phyloP scores from a whole-genome alignment of 78 protist species.

The Polysphondylium violaceum region DNA sequence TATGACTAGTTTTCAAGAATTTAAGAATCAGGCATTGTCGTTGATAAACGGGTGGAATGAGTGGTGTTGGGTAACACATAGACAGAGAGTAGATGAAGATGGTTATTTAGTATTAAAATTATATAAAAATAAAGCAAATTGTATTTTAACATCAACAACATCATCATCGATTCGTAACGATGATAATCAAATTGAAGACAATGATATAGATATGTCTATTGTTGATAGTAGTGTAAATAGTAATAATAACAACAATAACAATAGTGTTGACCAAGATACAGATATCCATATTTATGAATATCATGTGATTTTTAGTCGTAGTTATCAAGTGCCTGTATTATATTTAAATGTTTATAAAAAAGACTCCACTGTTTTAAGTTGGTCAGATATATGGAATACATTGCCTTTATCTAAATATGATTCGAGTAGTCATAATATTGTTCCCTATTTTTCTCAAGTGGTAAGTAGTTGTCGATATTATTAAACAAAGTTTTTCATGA shows the following conservation, averaged over 20 bases:
- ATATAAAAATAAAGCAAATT: no score
- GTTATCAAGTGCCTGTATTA: slow-evolving; percentile 60
- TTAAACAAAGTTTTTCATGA: not conserved
- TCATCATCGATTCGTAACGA: not conserved
- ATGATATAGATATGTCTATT: not conserved
- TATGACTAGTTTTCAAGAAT: no score
- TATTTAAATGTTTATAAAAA: slow-evolving; percentile 42
- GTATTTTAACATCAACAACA: not conserved
- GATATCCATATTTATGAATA: slow-evolving; percentile 2
- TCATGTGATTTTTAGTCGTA: slow-evolving; percentile 28
- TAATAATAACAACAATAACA: not conserved
- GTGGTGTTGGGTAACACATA: no score
- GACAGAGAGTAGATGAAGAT: no score
- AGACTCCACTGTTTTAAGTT: not conserved
- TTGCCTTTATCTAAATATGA: slow-evolving; percentile 41
- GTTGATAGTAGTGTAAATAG: not conserved
- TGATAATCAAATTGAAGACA: not conserved
- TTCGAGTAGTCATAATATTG: not conserved
- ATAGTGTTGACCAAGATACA: slow-evolving; percentile 3
- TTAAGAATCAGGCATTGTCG: no score
- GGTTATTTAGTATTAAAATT: no score
- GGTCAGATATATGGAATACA: slow-evolving; percentile 21
- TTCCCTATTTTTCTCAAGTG: slow-evolving; percentile 50
- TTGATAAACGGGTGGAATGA: no score
- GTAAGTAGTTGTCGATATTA: slow-evolving; percentile 26